These are phyloP conservation scores for Stephania japonica DNA, from an alignment of 164 flowering plant genomes.

Conservation along the genomic window DNA sequence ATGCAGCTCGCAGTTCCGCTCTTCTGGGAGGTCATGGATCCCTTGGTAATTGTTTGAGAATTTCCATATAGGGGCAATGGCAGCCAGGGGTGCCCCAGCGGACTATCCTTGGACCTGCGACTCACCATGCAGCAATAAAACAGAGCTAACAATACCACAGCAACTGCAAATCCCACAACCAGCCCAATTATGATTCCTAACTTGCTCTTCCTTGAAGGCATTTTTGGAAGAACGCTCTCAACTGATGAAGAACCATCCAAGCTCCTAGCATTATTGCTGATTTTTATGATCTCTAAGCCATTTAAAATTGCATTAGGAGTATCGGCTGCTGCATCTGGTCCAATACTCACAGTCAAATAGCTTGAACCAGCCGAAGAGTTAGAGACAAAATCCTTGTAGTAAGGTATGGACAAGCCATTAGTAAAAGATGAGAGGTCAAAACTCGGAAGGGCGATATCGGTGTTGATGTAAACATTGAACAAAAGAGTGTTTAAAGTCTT, in stretches of 20 bases:
- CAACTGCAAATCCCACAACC: slow-evolving; percentile 38
- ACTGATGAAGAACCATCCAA: slow-evolving; percentile 57
- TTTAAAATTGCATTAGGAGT: slow-evolving; percentile 53
- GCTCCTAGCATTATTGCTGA: slow-evolving; percentile 69
- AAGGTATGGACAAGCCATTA: slow-evolving; percentile 43
- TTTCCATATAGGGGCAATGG: slow-evolving; percentile 79
- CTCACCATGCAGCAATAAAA: slow-evolving; percentile 46
- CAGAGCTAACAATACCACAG: slow-evolving; percentile 29
- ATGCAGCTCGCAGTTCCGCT: slow-evolving; percentile 86
- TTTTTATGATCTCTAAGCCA: slow-evolving; percentile 87
- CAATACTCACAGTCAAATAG: slow-evolving; percentile 63
- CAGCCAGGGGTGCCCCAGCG: slow-evolving; percentile 60
- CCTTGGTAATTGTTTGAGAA: slow-evolving; percentile 65
- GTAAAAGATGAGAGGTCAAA: slow-evolving; percentile 61
- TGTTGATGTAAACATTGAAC: slow-evolving; percentile 64
- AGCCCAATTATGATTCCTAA: slow-evolving; percentile 43
- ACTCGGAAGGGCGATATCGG: slow-evolving; percentile 39
- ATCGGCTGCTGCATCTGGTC: slow-evolving; percentile 61
- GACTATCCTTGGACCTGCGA: slow-evolving; percentile 42
- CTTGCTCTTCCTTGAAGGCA: slow-evolving; percentile 33
- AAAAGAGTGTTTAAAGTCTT: slow-evolving; percentile 42
- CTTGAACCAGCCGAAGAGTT: slow-evolving; percentile 37
- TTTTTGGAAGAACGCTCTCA: slow-evolving; percentile 33
- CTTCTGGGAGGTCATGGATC: slow-evolving; percentile 72
- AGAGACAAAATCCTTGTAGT: slow-evolving; percentile 63